Percentiles rank a stretch among this genome's conserved stretches.
Evolutionary conservation across 2,329 filamentous ascomycete species (phyloP).

Genomic region (Penicillium sp.): DNA sequence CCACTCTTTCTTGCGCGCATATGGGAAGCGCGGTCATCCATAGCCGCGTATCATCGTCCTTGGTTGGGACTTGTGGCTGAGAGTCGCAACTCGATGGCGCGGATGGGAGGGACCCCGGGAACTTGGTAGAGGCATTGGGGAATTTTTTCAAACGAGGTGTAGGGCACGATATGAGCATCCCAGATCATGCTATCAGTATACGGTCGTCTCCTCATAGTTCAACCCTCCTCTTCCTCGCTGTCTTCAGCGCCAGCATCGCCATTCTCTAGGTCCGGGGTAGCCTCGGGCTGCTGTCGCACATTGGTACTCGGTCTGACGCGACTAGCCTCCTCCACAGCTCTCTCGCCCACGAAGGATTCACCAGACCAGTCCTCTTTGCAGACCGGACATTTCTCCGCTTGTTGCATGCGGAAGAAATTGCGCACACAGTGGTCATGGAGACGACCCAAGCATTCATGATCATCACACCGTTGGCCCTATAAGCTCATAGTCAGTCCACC

Average conservation of each 20-base stretch:
- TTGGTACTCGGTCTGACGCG: conserved; percentile 15
- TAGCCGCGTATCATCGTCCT: too few species aligned
- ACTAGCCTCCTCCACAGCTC: conserved; percentile 44
- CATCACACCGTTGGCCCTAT: conserved; percentile 74
- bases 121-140: background rate
- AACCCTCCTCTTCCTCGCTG: conserved; percentile 16
- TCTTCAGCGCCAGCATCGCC: conserved; percentile 6
- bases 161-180: background rate
- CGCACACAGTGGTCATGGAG: conserved; percentile 79
- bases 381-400: conserved; percentile 67
- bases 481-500: conserved; percentile 13
- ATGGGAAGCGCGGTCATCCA: background rate
- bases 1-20: background rate
- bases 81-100: background rate
- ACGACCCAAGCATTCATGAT: conserved; percentile 70
- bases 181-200: background rate
- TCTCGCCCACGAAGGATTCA: conserved; percentile 60
- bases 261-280: conserved; percentile 1
- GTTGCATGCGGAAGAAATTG: conserved; percentile 72
- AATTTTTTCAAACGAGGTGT: background rate
- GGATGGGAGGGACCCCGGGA: background rate
- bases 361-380: conserved; percentile 61
- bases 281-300: conserved; percentile 3
- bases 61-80: too few species aligned
- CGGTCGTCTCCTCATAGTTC: background rate